Base-by-base conservation (phyloP, 805 yeast species). In the Allodekkera sacchari region DNA sequence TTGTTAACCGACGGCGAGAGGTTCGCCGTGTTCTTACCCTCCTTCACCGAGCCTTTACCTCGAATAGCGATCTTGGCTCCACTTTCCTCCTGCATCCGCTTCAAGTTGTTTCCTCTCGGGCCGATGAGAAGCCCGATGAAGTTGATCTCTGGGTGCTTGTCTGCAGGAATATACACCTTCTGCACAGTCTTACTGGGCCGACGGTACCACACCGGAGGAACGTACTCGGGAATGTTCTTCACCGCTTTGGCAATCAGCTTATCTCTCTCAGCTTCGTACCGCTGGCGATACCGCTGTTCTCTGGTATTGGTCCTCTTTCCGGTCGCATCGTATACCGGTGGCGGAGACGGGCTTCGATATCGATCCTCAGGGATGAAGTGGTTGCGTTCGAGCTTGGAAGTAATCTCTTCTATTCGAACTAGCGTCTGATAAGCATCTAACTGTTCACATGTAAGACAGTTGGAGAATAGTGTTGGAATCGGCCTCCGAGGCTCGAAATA, bases 31-130 rank as follows among this genome's bases (percentile, higher is more conserved):
- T 71, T 70, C 52, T 77, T 81, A 20, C 97, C 97, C 49, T 84
- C 95, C 50, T 89, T 89, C 13, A 87, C 94, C 1, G 96, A 88
- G 0, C 99, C 99, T 44, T 82, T 77, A 18, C 99, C 99, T 44
- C 99, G 67, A 30, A 92, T 83, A 3, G 88, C 94, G 37, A 92
- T 80, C 42, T 70, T 74, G 12, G 97, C 96, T 1, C 95, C 95
- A 24, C 94, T 79, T 30, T 80, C 77, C 18, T 73, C 77, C 51
- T 89, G 94, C 55, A 94, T 59, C 44, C 74, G 73, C 38, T 83
- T 73, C 45, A 89, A 59, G 0, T 96, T 89, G 45, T 82, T 80
- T 16, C 97, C 99, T 63, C 99, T 77, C 20, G 99, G 98, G 0
- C 99, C 99, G 30, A 92, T 57, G 14, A 92, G 59, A 32, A 82